These are phyloP conservation scores for Lenwebbia sp. DNA, from an alignment of 345 rosid genomes.

Conservation along the genomic window DNA sequence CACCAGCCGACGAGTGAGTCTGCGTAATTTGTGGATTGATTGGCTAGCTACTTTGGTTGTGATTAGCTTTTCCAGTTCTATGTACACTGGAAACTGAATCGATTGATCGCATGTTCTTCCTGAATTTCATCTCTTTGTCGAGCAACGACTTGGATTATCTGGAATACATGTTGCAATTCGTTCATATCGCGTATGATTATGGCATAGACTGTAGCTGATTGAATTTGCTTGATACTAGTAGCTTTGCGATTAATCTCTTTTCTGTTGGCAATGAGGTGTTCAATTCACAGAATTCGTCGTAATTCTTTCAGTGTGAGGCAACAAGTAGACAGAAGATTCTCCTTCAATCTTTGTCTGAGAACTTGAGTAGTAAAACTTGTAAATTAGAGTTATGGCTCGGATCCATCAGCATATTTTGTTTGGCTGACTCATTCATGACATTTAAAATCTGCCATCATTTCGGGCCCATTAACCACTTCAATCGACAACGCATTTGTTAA, in stretches of 20 bases:
- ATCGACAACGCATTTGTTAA: neutral
- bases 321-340: neutral
- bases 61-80: neutral
- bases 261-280: neutral
- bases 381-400: neutral
- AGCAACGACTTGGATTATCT: neutral
- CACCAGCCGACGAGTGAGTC: slow-evolving; percentile 56
- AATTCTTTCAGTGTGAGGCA: neutral
- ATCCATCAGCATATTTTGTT: neutral
- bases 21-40: neutral
- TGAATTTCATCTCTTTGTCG: neutral
- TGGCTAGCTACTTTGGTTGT: neutral
- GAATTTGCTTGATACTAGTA: neutral
- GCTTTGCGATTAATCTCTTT: neutral
- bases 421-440: neutral
- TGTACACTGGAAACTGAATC: neutral
- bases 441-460: neutral
- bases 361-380: neutral
- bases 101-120: neutral
- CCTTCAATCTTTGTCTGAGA: neutral
- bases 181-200: neutral
- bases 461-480: neutral
- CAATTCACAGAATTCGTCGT: neutral
- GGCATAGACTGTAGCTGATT: neutral
- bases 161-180: neutral